phyloP scores from a whole-genome alignment of 2,329 filamentous ascomycete species.

The Rasamsonia emersonii region DNA sequence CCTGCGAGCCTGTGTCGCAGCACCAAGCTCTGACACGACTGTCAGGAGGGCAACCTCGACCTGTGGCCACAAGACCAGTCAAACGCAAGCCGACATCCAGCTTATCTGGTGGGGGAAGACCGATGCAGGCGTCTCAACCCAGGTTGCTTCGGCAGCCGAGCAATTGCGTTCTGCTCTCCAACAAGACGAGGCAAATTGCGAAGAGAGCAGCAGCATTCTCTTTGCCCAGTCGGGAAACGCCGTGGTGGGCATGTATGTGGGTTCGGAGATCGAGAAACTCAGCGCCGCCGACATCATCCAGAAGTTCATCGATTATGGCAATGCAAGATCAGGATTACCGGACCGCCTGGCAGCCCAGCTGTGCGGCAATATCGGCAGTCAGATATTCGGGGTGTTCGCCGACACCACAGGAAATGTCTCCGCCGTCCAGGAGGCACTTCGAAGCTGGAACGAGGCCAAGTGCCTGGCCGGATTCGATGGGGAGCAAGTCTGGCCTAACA shows the following conservation, averaged over 20 bases:
- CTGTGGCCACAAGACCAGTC: too few species aligned
- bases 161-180: slow-evolving; percentile 1
- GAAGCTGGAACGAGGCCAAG: too few species aligned
- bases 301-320: not conserved
- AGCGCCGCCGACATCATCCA: not conserved
- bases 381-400: not conserved
- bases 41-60: too few species aligned
- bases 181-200: too few species aligned
- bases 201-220: too few species aligned
- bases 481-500: not conserved
- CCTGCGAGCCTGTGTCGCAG: not conserved
- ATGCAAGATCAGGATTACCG: not conserved
- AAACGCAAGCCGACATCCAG: not conserved
- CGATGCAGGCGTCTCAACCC: not conserved
- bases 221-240: not conserved
- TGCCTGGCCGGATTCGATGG: too few species aligned
- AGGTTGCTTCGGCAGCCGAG: not conserved
- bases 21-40: too few species aligned
- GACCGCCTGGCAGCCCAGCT: not conserved
- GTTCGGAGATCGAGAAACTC: not conserved
- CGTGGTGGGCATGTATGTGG: not conserved
- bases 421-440: too few species aligned
- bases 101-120: not conserved
- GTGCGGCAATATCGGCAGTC: not conserved
- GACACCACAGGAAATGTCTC: too few species aligned